Percentiles rank a stretch among this genome's conserved stretches.
Evolutionary conservation across 805 yeast genomes (phyloP).

Genomic region (Zygoascus bituminiphila): DNA sequence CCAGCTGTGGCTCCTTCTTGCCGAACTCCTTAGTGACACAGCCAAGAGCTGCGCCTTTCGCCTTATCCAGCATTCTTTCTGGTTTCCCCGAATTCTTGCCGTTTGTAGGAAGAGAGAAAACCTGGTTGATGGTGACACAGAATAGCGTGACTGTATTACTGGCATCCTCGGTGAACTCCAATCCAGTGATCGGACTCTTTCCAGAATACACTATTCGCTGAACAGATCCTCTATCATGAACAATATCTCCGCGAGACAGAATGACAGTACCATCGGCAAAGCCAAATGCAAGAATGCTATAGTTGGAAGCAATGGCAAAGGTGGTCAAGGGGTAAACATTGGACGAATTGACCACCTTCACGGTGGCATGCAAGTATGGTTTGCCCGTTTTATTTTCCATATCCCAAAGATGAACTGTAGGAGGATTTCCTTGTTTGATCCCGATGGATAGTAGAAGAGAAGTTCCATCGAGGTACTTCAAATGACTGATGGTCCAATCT

Average conservation of each 20-base stretch:
- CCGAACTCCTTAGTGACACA: slow-evolving; percentile 30
- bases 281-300: slow-evolving; percentile 65
- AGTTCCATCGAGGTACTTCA: slow-evolving; percentile 41
- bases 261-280: slow-evolving; percentile 79
- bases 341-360: slow-evolving; percentile 57
- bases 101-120: slow-evolving; percentile 63
- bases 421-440: slow-evolving; percentile 64
- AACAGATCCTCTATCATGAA: slow-evolving; percentile 83
- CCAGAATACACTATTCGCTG: slow-evolving; percentile 73
- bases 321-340: slow-evolving; percentile 75
- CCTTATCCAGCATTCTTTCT: slow-evolving; percentile 36
- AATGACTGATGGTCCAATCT: slow-evolving; percentile 54
- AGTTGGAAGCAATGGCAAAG: slow-evolving; percentile 44
- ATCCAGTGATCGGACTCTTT: slow-evolving; percentile 72
- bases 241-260: slow-evolving; percentile 75
- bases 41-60: slow-evolving; percentile 40
- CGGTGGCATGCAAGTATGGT: slow-evolving; percentile 52
- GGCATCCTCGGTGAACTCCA: slow-evolving; percentile 42
- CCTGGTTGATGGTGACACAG: slow-evolving; percentile 65
- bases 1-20: slow-evolving; percentile 33
- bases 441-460: slow-evolving; percentile 57
- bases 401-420: slow-evolving; percentile 66
- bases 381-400: slow-evolving; percentile 28
- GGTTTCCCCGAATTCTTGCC: slow-evolving; percentile 72
- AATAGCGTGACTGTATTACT: slow-evolving; percentile 43